These are phyloP conservation scores for Leccinum solheimii DNA, from an alignment of 1,284 basidiomycete genomes.

Conservation along the genomic window DNA sequence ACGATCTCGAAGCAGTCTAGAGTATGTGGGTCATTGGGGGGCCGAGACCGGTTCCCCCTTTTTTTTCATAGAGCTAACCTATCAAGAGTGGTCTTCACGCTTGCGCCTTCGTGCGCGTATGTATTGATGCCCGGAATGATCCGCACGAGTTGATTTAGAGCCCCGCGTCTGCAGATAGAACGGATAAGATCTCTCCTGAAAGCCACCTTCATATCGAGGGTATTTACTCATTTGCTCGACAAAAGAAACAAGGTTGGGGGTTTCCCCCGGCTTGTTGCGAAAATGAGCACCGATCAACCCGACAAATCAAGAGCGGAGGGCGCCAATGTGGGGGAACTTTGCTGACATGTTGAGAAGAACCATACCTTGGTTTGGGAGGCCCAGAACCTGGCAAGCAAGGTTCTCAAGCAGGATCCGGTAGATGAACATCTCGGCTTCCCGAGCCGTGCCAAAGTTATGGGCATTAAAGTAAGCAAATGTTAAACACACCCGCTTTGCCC, in stretches of 20 bases:
- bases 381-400: constrained; percentile 18
- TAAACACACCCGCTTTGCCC: constrained; percentile 1
- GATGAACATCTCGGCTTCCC: constrained; percentile 12
- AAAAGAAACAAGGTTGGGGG: constrained; percentile 25
- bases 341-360: constrained; percentile 12
- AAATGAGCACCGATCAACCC: constrained; percentile 19
- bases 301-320: constrained; percentile 5
- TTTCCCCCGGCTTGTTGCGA: constrained; percentile 14
- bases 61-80: constrained; percentile 2
- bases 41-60: not conserved
- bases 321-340: constrained; percentile 9
- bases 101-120: constrained; percentile 14
- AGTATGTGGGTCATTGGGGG: constrained; percentile 11
- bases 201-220: constrained; percentile 20
- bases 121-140: constrained; percentile 31
- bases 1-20: not conserved
- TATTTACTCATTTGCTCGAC: constrained; percentile 19
- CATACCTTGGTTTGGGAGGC: constrained; percentile 18
- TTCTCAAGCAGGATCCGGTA: constrained; percentile 28
- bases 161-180: constrained; percentile 23
- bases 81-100: constrained; percentile 13
- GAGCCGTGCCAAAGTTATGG: constrained; percentile 5
- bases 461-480: constrained; percentile 11
- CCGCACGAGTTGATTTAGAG: constrained; percentile 26
- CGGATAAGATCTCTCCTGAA: constrained; percentile 22